Evolutionary conservation across 1,284 basidiomycete genomes (phyloP).

Genomic region (Gymnopus androsaceus): DNA sequence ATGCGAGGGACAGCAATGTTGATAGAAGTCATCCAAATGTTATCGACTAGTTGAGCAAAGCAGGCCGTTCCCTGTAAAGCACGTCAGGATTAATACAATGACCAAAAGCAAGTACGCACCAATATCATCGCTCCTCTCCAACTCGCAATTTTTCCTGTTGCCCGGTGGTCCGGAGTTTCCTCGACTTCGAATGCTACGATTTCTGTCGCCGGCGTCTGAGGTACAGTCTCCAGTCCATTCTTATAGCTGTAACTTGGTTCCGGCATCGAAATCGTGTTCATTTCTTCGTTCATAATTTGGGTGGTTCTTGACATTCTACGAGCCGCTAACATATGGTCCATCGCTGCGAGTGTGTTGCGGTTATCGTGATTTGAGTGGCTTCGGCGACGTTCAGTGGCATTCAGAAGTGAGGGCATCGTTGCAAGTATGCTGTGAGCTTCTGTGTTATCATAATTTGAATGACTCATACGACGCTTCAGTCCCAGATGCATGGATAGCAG

Average conservation of each 20-base stretch:
- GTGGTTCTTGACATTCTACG: slow-evolving; percentile 13
- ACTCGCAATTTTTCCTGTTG: slow-evolving; percentile 13
- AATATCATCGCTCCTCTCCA: slow-evolving; percentile 13
- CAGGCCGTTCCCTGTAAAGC: slow-evolving; percentile 11
- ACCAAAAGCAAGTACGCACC: background rate
- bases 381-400: too few relatives aligned
- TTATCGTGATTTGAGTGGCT: too few relatives aligned
- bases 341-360: too few relatives aligned
- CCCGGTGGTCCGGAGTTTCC: slow-evolving; percentile 4
- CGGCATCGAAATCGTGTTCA: slow-evolving; percentile 4
- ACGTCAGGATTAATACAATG: background rate
- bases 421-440: too few relatives aligned
- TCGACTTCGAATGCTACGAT: slow-evolving; percentile 5
- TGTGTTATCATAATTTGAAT: too few relatives aligned
- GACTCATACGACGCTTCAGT: too few relatives aligned
- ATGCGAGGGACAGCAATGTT: slow-evolving; percentile 13
- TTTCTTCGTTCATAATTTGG: slow-evolving; percentile 13
- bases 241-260: slow-evolving; percentile 7
- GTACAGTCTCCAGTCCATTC: slow-evolving; percentile 9
- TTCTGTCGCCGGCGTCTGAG: slow-evolving; percentile 12
- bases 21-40: slow-evolving; percentile 14
- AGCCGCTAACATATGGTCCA: too few relatives aligned
- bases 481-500: too few relatives aligned
- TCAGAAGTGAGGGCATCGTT: too few relatives aligned
- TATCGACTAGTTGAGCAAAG: slow-evolving; percentile 14